phyloP scores from a whole-genome alignment of 1,284 basidiomycete genomes.

The Sporisorium graminicola region DNA sequence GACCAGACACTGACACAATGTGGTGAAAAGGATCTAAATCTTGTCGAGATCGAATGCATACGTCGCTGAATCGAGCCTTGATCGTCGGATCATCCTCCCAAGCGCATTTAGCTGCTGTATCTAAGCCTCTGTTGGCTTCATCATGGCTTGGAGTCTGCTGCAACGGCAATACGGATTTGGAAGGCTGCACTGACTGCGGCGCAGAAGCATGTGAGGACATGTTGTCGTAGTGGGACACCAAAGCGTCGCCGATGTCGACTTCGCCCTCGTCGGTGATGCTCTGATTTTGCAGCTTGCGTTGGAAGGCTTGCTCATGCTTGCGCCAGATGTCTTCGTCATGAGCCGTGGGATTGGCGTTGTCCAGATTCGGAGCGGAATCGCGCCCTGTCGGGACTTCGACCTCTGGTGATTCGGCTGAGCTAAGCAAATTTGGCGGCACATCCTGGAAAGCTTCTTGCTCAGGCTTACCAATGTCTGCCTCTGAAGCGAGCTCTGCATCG shows the following conservation, averaged over 20 bases:
- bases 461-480: constrained; percentile 23
- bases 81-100: constrained; percentile 18
- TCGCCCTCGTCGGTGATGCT: constrained; percentile 17
- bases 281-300: constrained; percentile 37
- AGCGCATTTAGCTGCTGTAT: constrained; percentile 15
- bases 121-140: background rate
- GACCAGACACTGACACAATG: background rate
- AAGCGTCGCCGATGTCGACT: constrained; percentile 8
- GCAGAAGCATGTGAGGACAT: background rate
- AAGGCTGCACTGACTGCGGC: background rate
- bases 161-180: background rate
- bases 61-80: background rate
- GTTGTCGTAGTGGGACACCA: constrained; percentile 8
- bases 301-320: constrained; percentile 51
- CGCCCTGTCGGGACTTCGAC: background rate
- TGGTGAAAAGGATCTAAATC: constrained; percentile 15
- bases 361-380: background rate
- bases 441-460: background rate
- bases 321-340: constrained; percentile 50
- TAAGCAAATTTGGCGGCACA: background rate
- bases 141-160: background rate
- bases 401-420: background rate
- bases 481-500: constrained; percentile 64
- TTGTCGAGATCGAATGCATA: constrained; percentile 10
- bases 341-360: constrained; percentile 19